These are phyloP conservation scores for Nakazawaea ambrosiae DNA, from an alignment of 805 yeast species.

Conservation along the genomic window DNA sequence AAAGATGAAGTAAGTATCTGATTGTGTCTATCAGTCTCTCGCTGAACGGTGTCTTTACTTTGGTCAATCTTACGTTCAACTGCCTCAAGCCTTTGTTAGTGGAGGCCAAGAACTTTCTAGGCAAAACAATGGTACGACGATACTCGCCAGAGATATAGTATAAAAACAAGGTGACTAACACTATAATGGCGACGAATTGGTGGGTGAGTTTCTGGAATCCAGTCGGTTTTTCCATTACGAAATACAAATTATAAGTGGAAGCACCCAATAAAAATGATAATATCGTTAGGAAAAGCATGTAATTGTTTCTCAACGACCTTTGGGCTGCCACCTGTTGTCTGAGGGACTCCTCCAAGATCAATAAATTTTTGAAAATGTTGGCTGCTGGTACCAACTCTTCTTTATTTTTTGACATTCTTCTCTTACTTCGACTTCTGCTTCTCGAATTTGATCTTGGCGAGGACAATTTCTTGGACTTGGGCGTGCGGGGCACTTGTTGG, in stretches of 20 bases:
- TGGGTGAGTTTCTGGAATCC: conserved; percentile 31
- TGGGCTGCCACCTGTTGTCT: conserved; percentile 77
- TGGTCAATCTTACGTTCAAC: conserved; percentile 70
- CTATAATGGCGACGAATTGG: conserved; percentile 54
- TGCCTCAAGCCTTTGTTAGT: conserved; percentile 88
- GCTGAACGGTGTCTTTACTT: conserved; percentile 36
- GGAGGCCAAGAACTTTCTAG: conserved; percentile 70
- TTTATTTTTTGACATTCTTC: conserved; percentile 16
- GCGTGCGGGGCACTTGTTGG: conserved; percentile 1
- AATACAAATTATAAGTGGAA: conserved; percentile 28
- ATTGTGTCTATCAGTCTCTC: conserved; percentile 27
- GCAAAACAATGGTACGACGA: conserved; percentile 72
- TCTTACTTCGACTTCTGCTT: conserved; percentile 19
- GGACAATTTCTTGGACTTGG: conserved; percentile 1
- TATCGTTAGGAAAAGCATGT: conserved; percentile 44
- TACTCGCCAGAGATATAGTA: conserved; percentile 90
- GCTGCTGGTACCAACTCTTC: conserved; percentile 44
- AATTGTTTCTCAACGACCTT: conserved; percentile 54
- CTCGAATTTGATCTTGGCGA: conserved; percentile 7
- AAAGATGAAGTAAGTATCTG: conserved; percentile 1
- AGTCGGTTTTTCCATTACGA: conserved; percentile 13
- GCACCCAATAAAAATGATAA: conserved; percentile 32
- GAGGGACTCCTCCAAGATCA: conserved; percentile 80
- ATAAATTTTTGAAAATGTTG: conserved; percentile 71
- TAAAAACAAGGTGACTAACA: conserved; percentile 59